These are phyloP conservation scores for Boletus insuetus DNA, from an alignment of 768 basidiomycete species.

Conservation along the genomic window DNA sequence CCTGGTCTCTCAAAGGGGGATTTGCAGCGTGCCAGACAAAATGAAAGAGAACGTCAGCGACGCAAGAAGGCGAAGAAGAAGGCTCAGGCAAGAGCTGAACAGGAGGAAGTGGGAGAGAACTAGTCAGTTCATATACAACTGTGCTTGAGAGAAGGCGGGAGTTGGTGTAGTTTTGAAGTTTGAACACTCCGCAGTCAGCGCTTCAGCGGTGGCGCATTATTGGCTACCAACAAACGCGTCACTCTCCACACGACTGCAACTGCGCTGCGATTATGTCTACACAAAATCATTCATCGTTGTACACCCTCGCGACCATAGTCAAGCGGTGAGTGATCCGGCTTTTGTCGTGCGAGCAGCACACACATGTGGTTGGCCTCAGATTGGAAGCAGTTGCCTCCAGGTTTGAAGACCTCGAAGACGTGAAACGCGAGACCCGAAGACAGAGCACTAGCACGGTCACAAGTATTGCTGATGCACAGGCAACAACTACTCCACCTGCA, in stretches of 20 bases:
- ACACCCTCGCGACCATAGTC: slow-evolving; percentile 78
- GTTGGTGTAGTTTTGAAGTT: too few species aligned
- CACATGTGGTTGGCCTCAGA: slow-evolving; percentile 38
- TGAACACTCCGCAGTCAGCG: too few species aligned
- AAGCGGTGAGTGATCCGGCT: slow-evolving; percentile 56
- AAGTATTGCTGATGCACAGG: slow-evolving; percentile 21
- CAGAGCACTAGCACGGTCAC: slow-evolving; percentile 33
- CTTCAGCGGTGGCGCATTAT: too few species aligned
- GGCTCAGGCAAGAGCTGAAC: slow-evolving; percentile 32
- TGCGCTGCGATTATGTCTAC: too few species aligned
- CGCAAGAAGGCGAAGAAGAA: slow-evolving; percentile 81
- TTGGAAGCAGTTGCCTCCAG: slow-evolving; percentile 92
- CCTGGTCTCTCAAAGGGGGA: slow-evolving; percentile 76
- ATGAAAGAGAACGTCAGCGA: slow-evolving; percentile 71
- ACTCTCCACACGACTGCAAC: neutral
- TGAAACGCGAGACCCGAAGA: slow-evolving; percentile 23
- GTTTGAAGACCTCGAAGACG: slow-evolving; percentile 87
- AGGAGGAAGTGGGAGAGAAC: slow-evolving; percentile 12
- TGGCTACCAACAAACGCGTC: neutral
- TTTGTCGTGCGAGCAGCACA: slow-evolving; percentile 2
- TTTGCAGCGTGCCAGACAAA: slow-evolving; percentile 65
- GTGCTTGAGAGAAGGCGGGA: neutral
- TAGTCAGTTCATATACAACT: slow-evolving; percentile 2
- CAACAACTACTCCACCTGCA: slow-evolving; percentile 30
- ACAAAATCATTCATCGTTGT: slow-evolving; percentile 49